phyloP scores from a whole-genome alignment of 805 yeast genomes.

The Blastobotrys chiropterorum region DNA sequence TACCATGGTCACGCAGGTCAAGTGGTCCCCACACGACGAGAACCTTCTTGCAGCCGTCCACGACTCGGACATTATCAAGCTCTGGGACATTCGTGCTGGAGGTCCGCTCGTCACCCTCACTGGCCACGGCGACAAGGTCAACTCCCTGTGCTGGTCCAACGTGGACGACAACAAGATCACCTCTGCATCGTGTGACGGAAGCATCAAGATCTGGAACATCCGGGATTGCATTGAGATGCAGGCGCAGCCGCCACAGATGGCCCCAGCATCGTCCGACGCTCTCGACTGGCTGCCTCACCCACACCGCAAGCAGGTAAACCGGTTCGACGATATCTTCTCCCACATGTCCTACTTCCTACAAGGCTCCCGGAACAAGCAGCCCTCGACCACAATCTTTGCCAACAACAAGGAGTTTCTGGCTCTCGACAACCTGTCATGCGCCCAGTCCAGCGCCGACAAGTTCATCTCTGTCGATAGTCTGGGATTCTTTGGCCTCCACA shows the following conservation, averaged over 20 bases:
- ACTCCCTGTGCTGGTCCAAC: constrained; percentile 55
- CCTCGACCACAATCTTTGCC: constrained; percentile 23
- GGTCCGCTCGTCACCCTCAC: constrained; percentile 46
- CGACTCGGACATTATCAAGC: constrained; percentile 46
- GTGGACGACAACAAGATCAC: constrained; percentile 37
- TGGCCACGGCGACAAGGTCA: constrained; percentile 53
- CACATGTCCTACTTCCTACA: constrained; percentile 22
- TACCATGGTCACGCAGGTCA: constrained; percentile 38
- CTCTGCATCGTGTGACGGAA: constrained; percentile 60
- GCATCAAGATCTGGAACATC: constrained; percentile 62
- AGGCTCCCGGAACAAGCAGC: constrained; percentile 11
- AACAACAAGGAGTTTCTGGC: constrained; percentile 25
- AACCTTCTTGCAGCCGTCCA: constrained; percentile 62
- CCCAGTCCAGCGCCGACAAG: too few relatives aligned
- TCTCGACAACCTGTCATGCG: constrained; percentile 12
- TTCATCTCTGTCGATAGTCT: constrained; percentile 27
- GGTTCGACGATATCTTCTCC: constrained; percentile 12
- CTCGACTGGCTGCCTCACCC: constrained; percentile 10
- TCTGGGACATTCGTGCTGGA: constrained; percentile 70
- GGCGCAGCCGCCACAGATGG: background rate
- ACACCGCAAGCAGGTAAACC: constrained; percentile 24
- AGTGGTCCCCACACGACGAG: constrained; percentile 60
- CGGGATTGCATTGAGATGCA: constrained; percentile 11
- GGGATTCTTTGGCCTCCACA: constrained; percentile 31
- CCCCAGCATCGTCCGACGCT: background rate